phyloP scores from a whole-genome alignment of 805 yeast genomes.

The Soucietia sequanensis region DNA sequence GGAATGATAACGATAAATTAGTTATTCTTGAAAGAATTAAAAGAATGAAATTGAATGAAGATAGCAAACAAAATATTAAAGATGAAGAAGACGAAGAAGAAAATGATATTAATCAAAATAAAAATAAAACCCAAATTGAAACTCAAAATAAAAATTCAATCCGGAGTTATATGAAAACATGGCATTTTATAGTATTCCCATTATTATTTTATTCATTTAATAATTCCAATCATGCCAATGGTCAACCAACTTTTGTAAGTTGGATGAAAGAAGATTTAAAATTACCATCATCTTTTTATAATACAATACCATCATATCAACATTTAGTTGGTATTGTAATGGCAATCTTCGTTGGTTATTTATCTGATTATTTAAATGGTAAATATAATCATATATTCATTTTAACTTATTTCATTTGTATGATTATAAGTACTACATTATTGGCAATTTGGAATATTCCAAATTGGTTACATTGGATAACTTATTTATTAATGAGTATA shows the following conservation, averaged over 20 bases:
- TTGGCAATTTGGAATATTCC: constrained; percentile 51
- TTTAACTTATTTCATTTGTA: constrained; percentile 33
- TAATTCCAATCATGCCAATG: constrained; percentile 28
- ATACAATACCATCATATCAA: constrained; percentile 29
- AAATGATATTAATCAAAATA: constrained; percentile 4
- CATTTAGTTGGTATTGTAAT: constrained; percentile 25
- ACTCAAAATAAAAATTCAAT: constrained; percentile 42
- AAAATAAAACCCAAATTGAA: constrained; percentile 37
- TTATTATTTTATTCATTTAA: constrained; percentile 35
- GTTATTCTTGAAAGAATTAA: constrained; percentile 49
- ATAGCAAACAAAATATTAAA: constrained; percentile 8
- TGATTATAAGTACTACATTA: constrained; percentile 41
- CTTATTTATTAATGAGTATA: constrained; percentile 47
- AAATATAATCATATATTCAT: constrained; percentile 36
- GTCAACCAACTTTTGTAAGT: constrained; percentile 37
- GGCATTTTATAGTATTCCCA: constrained; percentile 51
- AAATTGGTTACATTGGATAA: constrained; percentile 47
- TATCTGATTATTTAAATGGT: constrained; percentile 33
- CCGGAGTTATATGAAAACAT: constrained; percentile 42
- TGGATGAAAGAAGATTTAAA: constrained; percentile 34
- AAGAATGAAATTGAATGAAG: constrained; percentile 25
- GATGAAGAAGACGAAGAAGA: constrained; percentile 12
- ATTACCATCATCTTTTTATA: constrained; percentile 27
- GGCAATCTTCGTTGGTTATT: constrained; percentile 22
- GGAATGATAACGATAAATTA: constrained; percentile 29